Evolutionary conservation across 2,329 filamentous ascomycete species (phyloP), one percentile per base, ranked within the genome.

Genomic region (Alternaria panax): DNA sequence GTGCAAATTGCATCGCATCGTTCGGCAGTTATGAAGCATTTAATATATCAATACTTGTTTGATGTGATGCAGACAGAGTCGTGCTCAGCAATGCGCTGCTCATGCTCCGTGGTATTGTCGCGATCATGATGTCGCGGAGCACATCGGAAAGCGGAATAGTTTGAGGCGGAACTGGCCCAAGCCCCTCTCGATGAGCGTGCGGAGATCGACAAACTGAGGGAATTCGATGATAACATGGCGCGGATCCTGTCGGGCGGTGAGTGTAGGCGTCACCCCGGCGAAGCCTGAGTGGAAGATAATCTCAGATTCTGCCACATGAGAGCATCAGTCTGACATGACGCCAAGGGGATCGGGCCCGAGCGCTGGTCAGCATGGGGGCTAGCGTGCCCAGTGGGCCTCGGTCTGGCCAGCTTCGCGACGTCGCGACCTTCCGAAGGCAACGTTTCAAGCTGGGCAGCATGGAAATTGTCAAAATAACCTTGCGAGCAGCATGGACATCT

Each of bases 281-380:
- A 53, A 32, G 18, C 7, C 9, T 64, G 51, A 70, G 56, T 73
- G 71, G 72, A 53, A 46, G 47, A 45, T 40, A 48, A 45, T 20
- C 28, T 8, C 16, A 34, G 12, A 56, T 71, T 75, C 71, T 75
- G 74, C 72, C 72, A 58, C 60, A 51, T 53, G 54, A 63, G 67
- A 70, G 32, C 54, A 45, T 40, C 47, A 65, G 54, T 66, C 56
- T 65, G 60, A 67, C 60, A 55, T 63, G 60, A 38, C 60, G 58
- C 59, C n/a, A 66, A 64, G 71, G 68, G 73, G 71, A 65, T 69
- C 63, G 53, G 14, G 30, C 54, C 58, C 58, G 51, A 55, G 43
- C 62, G 55, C 65, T 61, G 63, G 65, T 59, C 47, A 61, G 60
- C 54, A 63, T 66, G 57, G 58, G 67, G 63, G 59, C 59, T 70